phyloP scores from a whole-genome alignment of 2,329 filamentous ascomycete species.

The Pseudogymnoascus sp. region DNA sequence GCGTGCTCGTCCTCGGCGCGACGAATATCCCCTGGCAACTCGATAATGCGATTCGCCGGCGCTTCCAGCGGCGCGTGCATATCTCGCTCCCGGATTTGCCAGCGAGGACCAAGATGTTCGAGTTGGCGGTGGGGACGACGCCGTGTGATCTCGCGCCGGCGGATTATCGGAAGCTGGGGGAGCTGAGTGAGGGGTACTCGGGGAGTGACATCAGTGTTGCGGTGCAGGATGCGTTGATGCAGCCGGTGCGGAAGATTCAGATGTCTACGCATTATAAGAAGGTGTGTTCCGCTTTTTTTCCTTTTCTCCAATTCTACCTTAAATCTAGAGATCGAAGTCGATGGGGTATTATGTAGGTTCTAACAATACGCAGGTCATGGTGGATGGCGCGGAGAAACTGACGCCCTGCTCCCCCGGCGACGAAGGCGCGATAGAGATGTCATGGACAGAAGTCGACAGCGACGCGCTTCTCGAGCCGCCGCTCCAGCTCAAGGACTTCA shows the following conservation, averaged over 20 bases:
- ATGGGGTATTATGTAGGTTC: neutral
- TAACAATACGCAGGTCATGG: slow-evolving; percentile 49
- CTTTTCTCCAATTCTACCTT: too few relatives aligned
- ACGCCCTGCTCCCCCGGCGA: slow-evolving; percentile 96
- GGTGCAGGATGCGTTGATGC: slow-evolving; percentile 95
- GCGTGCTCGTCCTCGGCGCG: slow-evolving; percentile 88
- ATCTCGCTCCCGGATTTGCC: slow-evolving; percentile 85
- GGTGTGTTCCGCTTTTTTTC: slow-evolving; percentile 40
- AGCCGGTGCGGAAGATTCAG: slow-evolving; percentile 92
- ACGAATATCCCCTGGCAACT: slow-evolving; percentile 99
- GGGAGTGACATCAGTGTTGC: slow-evolving; percentile 94
- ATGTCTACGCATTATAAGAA: slow-evolving; percentile 97
- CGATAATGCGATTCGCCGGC: slow-evolving; percentile 87
- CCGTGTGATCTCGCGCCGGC: slow-evolving; percentile 72
- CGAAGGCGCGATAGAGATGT: slow-evolving; percentile 80
- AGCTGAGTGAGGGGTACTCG: slow-evolving; percentile 86
- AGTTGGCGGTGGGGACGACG: slow-evolving; percentile 86
- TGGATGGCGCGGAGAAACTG: slow-evolving; percentile 59
- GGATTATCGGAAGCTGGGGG: slow-evolving; percentile 74
- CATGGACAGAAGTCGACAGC: slow-evolving; percentile 78
- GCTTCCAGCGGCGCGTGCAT: slow-evolving; percentile 93
- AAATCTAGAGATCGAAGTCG: too few relatives aligned
- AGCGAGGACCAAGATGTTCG: slow-evolving; percentile 85
- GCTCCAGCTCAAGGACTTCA: slow-evolving; percentile 83
- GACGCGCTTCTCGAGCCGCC: slow-evolving; percentile 81